Evolutionary conservation across 2,329 filamentous ascomycete species (phyloP).

Genomic region (Penicillium sp.): DNA sequence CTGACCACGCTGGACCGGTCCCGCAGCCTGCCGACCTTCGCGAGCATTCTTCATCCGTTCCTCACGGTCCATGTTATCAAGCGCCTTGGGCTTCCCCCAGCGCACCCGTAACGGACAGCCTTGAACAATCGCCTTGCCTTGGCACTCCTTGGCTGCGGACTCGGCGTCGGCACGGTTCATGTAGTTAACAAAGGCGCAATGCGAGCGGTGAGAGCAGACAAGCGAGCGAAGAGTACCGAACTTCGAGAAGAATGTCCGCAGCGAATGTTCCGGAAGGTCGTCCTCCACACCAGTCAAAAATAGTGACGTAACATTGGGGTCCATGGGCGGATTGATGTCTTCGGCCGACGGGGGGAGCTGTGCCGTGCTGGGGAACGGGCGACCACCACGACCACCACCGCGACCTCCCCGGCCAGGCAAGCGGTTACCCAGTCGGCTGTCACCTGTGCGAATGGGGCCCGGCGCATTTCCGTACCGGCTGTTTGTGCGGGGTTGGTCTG

Average conservation of each 20-base stretch:
- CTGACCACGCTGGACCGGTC: slow-evolving; percentile 42
- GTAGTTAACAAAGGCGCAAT: slow-evolving; percentile 96
- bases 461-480: slow-evolving; percentile 49
- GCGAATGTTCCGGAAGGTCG: slow-evolving; percentile 86
- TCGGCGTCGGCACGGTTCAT: slow-evolving; percentile 82
- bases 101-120: slow-evolving; percentile 87
- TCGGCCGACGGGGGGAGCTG: slow-evolving; percentile 77
- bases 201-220: slow-evolving; percentile 94
- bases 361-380: slow-evolving; percentile 68
- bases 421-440: slow-evolving; percentile 46
- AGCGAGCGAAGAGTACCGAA: slow-evolving; percentile 90
- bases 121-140: slow-evolving; percentile 84
- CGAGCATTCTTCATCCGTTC: slow-evolving; percentile 77
- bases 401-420: slow-evolving; percentile 48
- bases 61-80: slow-evolving; percentile 89
- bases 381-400: slow-evolving; percentile 51
- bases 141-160: slow-evolving; percentile 76
- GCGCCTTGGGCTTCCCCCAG: slow-evolving; percentile 89
- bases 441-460: slow-evolving; percentile 73
- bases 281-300: slow-evolving; percentile 96
- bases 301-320: slow-evolving; percentile 84
- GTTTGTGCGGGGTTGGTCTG: slow-evolving; percentile 43
- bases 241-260: slow-evolving; percentile 85
- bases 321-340: slow-evolving; percentile 81
- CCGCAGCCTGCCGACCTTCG: slow-evolving; percentile 67